A percentile compares a stretch with the other conserved stretches of the same genome.
These are phyloP conservation scores for Fusarium secorum DNA, from an alignment of 2,329 filamentous ascomycete species.

Conservation along the genomic window DNA sequence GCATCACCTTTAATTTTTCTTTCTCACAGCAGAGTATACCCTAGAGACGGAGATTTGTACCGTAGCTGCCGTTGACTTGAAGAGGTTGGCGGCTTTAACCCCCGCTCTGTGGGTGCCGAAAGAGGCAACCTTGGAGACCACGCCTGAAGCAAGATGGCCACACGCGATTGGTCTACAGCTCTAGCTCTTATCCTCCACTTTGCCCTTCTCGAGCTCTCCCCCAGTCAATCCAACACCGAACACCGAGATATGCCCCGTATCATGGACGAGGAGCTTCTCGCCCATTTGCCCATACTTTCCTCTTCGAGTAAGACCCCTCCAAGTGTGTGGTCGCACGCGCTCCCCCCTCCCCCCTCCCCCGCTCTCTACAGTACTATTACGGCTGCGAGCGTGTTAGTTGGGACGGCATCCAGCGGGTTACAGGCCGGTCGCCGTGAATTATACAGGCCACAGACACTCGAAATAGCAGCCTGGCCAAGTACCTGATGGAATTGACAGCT, in stretches of 20 bases:
- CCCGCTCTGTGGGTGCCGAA: conserved; percentile 22
- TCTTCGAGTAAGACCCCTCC: conserved; percentile 31
- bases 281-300: conserved; percentile 34
- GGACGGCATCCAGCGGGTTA: conserved; percentile 27
- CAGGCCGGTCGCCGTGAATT: conserved; percentile 19
- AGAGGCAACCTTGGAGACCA: conserved; percentile 18
- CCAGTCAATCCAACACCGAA: conserved; percentile 38
- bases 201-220: conserved; percentile 14
- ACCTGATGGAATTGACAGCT: background rate
- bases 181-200: conserved; percentile 15
- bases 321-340: conserved; percentile 27
- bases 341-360: conserved; percentile 20
- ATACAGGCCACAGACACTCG: background rate
- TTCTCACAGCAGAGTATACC: background rate
- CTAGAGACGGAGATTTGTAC: conserved; percentile 18
- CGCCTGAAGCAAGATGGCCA: background rate
- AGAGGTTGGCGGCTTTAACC: conserved; percentile 3
- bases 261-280: conserved; percentile 8
- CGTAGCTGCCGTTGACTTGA: conserved; percentile 25
- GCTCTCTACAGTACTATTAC: too few species aligned
- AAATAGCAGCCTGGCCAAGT: background rate
- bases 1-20: background rate
- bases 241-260: conserved; percentile 43
- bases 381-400: conserved; percentile 1
- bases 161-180: conserved; percentile 7